A percentile compares a stretch with the other conserved stretches of the same genome.
phyloP scores from a whole-genome alignment of 2,329 filamentous ascomycete species.

The Capronia americana region DNA sequence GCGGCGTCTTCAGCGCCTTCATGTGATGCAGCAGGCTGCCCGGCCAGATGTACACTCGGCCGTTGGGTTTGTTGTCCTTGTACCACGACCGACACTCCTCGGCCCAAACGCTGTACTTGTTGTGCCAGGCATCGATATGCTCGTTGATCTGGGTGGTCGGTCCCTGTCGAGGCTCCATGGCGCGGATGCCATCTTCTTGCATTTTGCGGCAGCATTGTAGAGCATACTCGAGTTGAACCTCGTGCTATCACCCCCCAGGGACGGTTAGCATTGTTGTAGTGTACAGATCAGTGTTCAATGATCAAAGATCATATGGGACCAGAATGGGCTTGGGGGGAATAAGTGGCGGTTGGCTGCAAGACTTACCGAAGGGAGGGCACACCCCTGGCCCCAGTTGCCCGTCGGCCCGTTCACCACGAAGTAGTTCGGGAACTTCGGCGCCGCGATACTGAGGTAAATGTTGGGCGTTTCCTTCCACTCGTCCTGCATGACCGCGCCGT shows the following conservation, averaged over 20 bases:
- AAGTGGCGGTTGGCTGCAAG: not conserved
- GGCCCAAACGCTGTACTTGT: slow-evolving; percentile 40
- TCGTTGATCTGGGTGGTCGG: slow-evolving; percentile 37
- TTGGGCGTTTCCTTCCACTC: slow-evolving; percentile 53
- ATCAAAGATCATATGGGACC: not conserved
- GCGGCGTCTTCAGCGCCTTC: slow-evolving; percentile 46
- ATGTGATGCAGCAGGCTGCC: slow-evolving; percentile 31
- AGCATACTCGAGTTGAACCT: slow-evolving; percentile 39
- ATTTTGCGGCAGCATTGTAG: slow-evolving; percentile 45
- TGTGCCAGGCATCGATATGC: slow-evolving; percentile 37
- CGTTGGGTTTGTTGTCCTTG: slow-evolving; percentile 36
- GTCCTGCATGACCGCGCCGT: slow-evolving; percentile 40
- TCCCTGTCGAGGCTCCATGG: slow-evolving; percentile 35
- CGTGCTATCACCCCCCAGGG: slow-evolving; percentile 22
- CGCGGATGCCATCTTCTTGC: slow-evolving; percentile 42
- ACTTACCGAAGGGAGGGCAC: slow-evolving; percentile 37
- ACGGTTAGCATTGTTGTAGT: slow-evolving; percentile 2
- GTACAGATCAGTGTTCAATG: not conserved
- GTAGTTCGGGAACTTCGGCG: slow-evolving; percentile 53
- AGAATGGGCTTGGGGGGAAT: too few species aligned
- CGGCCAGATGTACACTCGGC: slow-evolving; percentile 30
- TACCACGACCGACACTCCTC: slow-evolving; percentile 42
- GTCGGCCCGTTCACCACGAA: slow-evolving; percentile 46
- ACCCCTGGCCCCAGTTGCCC: slow-evolving; percentile 42
- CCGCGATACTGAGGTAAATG: slow-evolving; percentile 54